Percentiles rank a stretch among this genome's conserved stretches.
phyloP scores from a whole-genome alignment of 805 yeast species.

The Tetrapisispora iriomotensis region DNA sequence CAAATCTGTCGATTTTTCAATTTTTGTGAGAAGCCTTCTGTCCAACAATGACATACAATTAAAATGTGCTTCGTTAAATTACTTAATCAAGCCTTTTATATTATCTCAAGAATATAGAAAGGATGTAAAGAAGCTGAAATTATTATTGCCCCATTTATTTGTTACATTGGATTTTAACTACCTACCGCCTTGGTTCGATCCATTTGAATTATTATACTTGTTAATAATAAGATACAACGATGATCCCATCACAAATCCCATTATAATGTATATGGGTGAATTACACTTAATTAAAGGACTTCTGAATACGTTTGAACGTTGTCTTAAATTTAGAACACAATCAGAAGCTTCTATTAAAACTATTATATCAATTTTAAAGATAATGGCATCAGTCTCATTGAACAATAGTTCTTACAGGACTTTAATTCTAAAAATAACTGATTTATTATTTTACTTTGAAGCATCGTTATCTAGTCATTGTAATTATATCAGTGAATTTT shows the following conservation, averaged over 20 bases:
- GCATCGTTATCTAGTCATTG: conserved; percentile 17
- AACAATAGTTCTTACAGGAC: conserved; percentile 22
- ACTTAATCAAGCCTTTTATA: conserved; percentile 13
- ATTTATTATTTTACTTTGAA: conserved; percentile 17
- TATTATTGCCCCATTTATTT: conserved; percentile 20
- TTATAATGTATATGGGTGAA: conserved; percentile 15
- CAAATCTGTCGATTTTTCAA: conserved; percentile 7
- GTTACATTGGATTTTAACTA: conserved; percentile 16
- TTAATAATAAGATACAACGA: conserved; percentile 19
- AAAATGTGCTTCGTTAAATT: conserved; percentile 17
- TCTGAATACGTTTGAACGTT: conserved; percentile 16
- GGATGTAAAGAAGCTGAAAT: conserved; percentile 10
- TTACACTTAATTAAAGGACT: conserved; percentile 20
- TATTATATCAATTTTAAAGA: conserved; percentile 17
- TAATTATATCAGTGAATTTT: conserved; percentile 13
- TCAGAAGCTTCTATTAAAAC: conserved; percentile 11
- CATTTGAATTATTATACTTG: conserved; percentile 16
- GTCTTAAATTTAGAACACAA: conserved; percentile 14
- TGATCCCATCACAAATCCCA: conserved; percentile 21
- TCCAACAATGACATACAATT: conserved; percentile 9
- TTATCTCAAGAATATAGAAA: conserved; percentile 7
- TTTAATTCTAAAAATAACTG: conserved; percentile 14
- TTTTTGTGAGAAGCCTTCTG: conserved; percentile 6
- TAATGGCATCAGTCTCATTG: conserved; percentile 22
- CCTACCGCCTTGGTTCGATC: conserved; percentile 29